Conservation (phyloP, 2,329 filamentous ascomycete genomes). For the Penicillium sp. region DNA sequence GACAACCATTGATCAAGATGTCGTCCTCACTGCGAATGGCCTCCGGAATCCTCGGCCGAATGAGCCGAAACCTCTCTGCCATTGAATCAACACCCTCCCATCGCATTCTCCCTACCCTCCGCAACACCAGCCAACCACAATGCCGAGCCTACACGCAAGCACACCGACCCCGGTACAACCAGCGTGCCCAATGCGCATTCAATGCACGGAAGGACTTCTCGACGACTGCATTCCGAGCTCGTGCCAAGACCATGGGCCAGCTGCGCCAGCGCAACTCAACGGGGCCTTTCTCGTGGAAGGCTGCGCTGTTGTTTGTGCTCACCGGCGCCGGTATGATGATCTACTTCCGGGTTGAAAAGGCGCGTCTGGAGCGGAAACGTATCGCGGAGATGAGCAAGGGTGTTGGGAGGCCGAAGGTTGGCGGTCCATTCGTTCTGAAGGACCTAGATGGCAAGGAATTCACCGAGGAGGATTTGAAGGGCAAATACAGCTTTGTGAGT, state of each 20-base stretch:
- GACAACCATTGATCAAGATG: constrained; percentile 22
- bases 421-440: constrained; percentile 77
- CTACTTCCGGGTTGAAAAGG: constrained; percentile 94
- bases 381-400: constrained; percentile 92
- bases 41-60: constrained; percentile 20
- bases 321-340: constrained; percentile 76
- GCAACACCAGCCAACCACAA: constrained; percentile 23
- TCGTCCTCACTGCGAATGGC: constrained; percentile 30
- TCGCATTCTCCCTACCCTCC: constrained; percentile 21
- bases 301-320: constrained; percentile 79
- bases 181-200: constrained; percentile 13
- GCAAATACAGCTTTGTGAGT: constrained; percentile 67
- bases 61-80: constrained; percentile 14
- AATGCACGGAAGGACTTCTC: constrained; percentile 29
- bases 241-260: constrained; percentile 44
- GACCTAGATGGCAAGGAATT: constrained; percentile 81
- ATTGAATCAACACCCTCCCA: constrained; percentile 18
- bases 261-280: constrained; percentile 42
- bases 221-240: constrained; percentile 27
- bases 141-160: constrained; percentile 27
- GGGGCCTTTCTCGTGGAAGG: constrained; percentile 86
- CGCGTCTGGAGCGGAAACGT: constrained; percentile 82
- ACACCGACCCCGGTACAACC: constrained; percentile 22
- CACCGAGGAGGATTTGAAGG: constrained; percentile 78
- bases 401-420: constrained; percentile 88